phyloP scores from a whole-genome alignment of 768 basidiomycete species.

The Russula ochroleuca region DNA sequence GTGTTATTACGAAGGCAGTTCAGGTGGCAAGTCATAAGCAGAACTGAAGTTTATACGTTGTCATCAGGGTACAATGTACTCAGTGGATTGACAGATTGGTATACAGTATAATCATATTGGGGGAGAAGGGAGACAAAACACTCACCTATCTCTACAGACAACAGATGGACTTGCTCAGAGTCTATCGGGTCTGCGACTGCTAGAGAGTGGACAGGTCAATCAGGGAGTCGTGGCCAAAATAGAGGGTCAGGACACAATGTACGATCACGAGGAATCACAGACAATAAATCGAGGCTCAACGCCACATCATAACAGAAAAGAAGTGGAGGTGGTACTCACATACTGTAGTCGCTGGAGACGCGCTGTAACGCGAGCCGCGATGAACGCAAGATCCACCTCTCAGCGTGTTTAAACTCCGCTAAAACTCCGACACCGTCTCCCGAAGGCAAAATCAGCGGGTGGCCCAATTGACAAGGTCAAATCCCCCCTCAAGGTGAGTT shows the following conservation, averaged over 20 bases:
- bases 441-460: constrained; percentile 13
- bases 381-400: too few species aligned
- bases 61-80: constrained; percentile 36
- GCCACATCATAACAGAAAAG: constrained; percentile 45
- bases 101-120: constrained; percentile 36
- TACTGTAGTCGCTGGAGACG: neutral
- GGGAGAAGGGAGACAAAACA: neutral
- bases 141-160: constrained; percentile 10
- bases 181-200: neutral
- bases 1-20: neutral
- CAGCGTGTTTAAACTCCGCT: constrained; percentile 16
- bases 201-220: neutral
- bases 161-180: constrained; percentile 14
- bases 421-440: constrained; percentile 12
- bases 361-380: neutral
- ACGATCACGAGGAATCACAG: constrained; percentile 48
- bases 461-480: constrained; percentile 29
- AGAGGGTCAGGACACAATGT: constrained; percentile 45
- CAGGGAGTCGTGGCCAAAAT: neutral
- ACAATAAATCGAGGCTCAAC: constrained; percentile 65
- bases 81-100: constrained; percentile 56
- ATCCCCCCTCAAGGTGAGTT: constrained; percentile 65
- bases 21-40: constrained; percentile 25
- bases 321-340: constrained; percentile 22
- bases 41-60: constrained; percentile 28